Evolutionary conservation across 371 early-diverging fungal genomes (phyloP), one percentile per base, ranked within the genome.

Genomic region (Coemansia sp.): DNA sequence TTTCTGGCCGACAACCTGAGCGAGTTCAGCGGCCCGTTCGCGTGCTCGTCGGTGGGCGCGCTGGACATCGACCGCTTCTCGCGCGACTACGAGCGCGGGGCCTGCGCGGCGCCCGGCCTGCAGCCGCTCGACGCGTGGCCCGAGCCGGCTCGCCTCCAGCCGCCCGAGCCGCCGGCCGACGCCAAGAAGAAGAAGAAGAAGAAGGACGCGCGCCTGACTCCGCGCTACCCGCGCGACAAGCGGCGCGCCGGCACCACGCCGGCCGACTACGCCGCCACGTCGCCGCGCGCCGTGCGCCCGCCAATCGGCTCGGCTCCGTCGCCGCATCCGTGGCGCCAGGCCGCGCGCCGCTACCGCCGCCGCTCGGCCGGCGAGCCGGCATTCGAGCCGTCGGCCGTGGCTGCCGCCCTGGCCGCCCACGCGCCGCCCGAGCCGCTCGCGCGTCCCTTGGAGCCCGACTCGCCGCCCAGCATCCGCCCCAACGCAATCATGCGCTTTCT

Each of bases 401-500:
- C 53, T 4, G 60, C 60, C 3, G 52, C 52, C 7, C n/a, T 34
- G n/a, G 7, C 32, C 14, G 5, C 32, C 11, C 30, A 32, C 4
- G 35, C 35, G 34, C 5, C 52, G 11, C 52, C 13, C 16, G 6
- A 14, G 7, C n/a, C 45, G 14, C 16, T 45, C 16, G 7, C 45
- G 7, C 45, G 45, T n/a, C 45, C 7, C 7, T 45, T 7, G 7
- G 16, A 34, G 14, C 34, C 35, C 3, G 9, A 10, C 5, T 14
- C 35, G 2, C 7, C 52, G 9, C 35, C 60, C 6, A 53, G 57
- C 20, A 67, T 70, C 16, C 45, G 67, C 10, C 71, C 71, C 5
- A 70, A 70, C 47, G 71, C 62, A 7, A 62, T 70, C 8, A 67
- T 70, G 71, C 55, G 71, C n/a, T 66, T 70, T 52, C 45, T 70